Evolutionary conservation across 345 rosid species (phyloP), one percentile per base, ranked within the genome.

Genomic region (Citrus medica): DNA sequence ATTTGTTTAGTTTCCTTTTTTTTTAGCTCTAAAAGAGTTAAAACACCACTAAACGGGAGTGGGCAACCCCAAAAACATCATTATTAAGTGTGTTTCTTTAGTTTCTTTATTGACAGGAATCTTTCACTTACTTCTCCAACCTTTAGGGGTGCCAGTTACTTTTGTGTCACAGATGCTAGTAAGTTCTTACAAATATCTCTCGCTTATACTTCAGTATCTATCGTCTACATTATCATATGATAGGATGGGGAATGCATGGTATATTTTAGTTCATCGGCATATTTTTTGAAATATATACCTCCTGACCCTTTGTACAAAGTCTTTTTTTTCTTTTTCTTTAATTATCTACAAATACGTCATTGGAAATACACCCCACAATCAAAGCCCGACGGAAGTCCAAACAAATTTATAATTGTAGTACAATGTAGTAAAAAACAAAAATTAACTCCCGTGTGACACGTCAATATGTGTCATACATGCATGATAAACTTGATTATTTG

Each of bases 141-240:
- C 86, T 73, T 78, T 84, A n/a, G 85, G 85, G 56, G 21, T 51
- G 33, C 65, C 78, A 19, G 76, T 71, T 67, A 51, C 51, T 13
- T 86, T 86, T 65, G 81, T 86, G 60, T 69, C 85, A 24, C 82
- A 78, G 9, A 61, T 87, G 48, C 71, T 87, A 76, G 90, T 84
- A 82, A 48, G 58, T 68, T 69, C 21, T 27, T 14, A 62, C 7
- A 22, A n/a, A 4, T 3, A 3, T 25, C 65, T 61, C 32, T 25
- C 14, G 17, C 1, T 9, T 25, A 24, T 61, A 27, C 32, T 24
- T 3, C 28, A 61, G 1, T 12, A 10, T 3, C 6, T 61, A 7
- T 27, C 27, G 17, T 17, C 19, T 51, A 13, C 56, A 51, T 16
- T 13, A 51, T 51, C 56, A 16, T 51, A 51, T 51, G 13, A 51